Conservation (phyloP, 306 rosid species). For the Inga laurina region DNA sequence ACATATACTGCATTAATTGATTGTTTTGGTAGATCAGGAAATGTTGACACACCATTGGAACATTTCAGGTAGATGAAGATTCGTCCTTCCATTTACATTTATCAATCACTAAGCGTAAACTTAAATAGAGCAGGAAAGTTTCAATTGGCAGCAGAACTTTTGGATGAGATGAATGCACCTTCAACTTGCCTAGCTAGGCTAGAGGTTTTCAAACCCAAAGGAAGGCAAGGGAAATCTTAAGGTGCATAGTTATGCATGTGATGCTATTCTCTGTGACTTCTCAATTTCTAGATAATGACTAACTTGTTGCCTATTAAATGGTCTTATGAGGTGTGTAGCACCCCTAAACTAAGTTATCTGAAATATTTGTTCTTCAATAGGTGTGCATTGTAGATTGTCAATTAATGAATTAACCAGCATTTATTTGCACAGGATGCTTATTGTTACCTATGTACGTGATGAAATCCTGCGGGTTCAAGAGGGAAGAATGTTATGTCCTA, state of each 20-base stretch:
- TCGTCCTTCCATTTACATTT: constrained; percentile 59
- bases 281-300: constrained; percentile 11
- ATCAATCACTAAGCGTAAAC: constrained; percentile 53
- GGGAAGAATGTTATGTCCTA: not conserved
- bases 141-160: constrained; percentile 57
- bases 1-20: constrained; percentile 74
- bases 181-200: constrained; percentile 54
- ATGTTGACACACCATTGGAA: constrained; percentile 61
- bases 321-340: not conserved
- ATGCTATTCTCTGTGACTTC: constrained; percentile 15
- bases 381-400: not conserved
- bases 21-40: constrained; percentile 68
- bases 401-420: not conserved
- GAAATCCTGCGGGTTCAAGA: not conserved
- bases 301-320: not conserved
- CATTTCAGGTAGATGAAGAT: constrained; percentile 59
- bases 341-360: not conserved
- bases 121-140: constrained; percentile 63
- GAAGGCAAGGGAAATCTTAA: constrained; percentile 35
- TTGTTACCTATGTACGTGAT: not conserved
- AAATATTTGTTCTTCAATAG: not conserved
- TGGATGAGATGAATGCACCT: constrained; percentile 66
- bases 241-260: constrained; percentile 1
- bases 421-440: not conserved
- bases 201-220: constrained; percentile 49